Percentiles rank a stretch among this genome's conserved stretches.
These are phyloP conservation scores for Gleditsia sinensis DNA, from an alignment of 306 rosid species.

Conservation along the genomic window DNA sequence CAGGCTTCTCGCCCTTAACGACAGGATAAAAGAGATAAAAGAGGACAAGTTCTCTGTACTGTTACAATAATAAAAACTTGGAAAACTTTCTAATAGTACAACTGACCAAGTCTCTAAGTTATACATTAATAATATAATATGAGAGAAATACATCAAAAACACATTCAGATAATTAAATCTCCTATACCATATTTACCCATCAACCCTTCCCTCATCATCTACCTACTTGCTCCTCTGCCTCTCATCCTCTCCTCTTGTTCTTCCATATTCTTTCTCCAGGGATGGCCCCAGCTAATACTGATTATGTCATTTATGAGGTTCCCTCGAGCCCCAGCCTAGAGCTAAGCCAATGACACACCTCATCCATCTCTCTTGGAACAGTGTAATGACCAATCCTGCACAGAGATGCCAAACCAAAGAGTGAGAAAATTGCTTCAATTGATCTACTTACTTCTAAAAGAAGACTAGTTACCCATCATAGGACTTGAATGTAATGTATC, in stretches of 20 bases:
- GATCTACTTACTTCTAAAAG: not conserved
- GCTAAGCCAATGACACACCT: constrained; percentile 86
- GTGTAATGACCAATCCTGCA: constrained; percentile 98
- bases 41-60: constrained; percentile 27
- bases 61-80: constrained; percentile 29
- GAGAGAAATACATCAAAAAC: constrained; percentile 42
- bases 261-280: constrained; percentile 29
- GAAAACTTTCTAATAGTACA: constrained; percentile 30
- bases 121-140: constrained; percentile 39
- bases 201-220: constrained; percentile 43
- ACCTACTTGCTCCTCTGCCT: constrained; percentile 40
- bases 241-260: constrained; percentile 32
- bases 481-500: constrained; percentile 64
- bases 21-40: no score
- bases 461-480: constrained; percentile 69
- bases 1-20: no score
- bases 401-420: constrained; percentile 22
- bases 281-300: constrained; percentile 17
- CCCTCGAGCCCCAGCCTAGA: constrained; percentile 88
- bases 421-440: not conserved
- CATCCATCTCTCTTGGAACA: constrained; percentile 93
- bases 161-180: constrained; percentile 41
- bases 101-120: constrained; percentile 33
- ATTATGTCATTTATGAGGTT: constrained; percentile 26
- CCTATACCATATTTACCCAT: constrained; percentile 51